Conservation (phyloP, 108 stramenopile genomes). For the Fragilariopsis cylindrus region DNA sequence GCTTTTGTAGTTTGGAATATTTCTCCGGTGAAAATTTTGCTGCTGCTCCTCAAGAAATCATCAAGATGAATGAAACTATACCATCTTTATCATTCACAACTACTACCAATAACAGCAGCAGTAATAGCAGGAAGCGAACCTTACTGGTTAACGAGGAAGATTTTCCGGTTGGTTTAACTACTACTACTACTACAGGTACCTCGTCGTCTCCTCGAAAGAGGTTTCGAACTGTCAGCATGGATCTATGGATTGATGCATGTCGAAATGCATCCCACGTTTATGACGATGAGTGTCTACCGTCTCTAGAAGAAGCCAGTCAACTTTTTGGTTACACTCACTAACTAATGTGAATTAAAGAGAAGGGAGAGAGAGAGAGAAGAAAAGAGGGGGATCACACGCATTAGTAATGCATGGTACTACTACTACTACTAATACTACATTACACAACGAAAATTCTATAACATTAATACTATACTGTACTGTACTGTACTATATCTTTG, state of each 20-base stretch:
- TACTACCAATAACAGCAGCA: constrained; percentile 2
- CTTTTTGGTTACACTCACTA: constrained; percentile 70
- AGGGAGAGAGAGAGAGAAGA: neutral
- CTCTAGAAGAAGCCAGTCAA: constrained; percentile 74
- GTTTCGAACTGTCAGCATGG: constrained; percentile 41
- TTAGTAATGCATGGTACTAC: no score
- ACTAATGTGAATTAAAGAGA: neutral
- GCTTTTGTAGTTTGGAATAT: constrained; percentile 16
- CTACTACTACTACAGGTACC: neutral
- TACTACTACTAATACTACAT: no score
- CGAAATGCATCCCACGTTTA: constrained; percentile 32
- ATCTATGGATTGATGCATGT: constrained; percentile 51
- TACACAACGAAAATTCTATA: no score
- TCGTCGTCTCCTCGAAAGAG: constrained; percentile 36
- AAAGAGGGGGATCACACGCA: no score
- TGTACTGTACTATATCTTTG: no score
- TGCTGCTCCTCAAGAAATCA: neutral
- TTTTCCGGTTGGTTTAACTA: neutral
- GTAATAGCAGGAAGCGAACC: neutral
- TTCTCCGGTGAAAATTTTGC: neutral
- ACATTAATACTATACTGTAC: no score
- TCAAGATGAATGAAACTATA: neutral
- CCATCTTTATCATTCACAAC: neutral
- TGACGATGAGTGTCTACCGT: constrained; percentile 60
- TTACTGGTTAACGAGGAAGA: neutral